These are phyloP conservation scores for Agaricus subrufescens DNA, from an alignment of 768 basidiomycete species.

Conservation along the genomic window DNA sequence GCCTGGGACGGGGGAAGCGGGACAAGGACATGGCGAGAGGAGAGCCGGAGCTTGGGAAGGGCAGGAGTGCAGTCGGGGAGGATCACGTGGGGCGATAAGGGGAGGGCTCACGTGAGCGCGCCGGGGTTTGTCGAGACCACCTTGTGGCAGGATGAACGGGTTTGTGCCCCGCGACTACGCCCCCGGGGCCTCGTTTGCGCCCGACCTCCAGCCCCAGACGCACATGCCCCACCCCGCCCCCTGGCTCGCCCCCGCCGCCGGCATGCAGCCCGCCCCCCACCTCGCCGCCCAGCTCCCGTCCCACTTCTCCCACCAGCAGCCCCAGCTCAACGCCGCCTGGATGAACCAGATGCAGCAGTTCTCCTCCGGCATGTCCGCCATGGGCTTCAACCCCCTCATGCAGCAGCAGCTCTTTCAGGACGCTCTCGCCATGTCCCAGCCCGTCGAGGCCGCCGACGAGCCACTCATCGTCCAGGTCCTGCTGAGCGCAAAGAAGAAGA, in stretches of 20 bases:
- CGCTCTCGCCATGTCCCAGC: slow-evolving; percentile 46
- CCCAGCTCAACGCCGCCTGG: slow-evolving; percentile 30
- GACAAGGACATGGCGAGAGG: slow-evolving; percentile 25
- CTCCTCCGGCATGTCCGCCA: slow-evolving; percentile 24
- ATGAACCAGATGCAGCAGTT: slow-evolving; percentile 29
- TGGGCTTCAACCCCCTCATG: slow-evolving; percentile 37
- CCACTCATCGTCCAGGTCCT: slow-evolving; percentile 49
- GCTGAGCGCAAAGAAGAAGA: slow-evolving; percentile 31
- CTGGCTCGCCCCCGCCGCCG: slow-evolving; percentile 3
- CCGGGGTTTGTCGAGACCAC: slow-evolving; percentile 8
- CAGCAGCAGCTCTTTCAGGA: slow-evolving; percentile 56
- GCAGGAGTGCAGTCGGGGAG: background rate
- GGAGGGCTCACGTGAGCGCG: slow-evolving; percentile 17
- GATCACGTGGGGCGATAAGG: background rate
- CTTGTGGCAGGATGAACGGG: slow-evolving; percentile 1
- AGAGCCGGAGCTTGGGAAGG: slow-evolving; percentile 5
- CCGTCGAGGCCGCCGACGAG: slow-evolving; percentile 55
- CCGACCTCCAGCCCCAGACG: background rate
- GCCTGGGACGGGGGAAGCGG: slow-evolving; percentile 26
- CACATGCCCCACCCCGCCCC: background rate
- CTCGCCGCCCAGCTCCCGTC: background rate
- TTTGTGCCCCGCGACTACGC: background rate
- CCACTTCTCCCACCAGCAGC: slow-evolving; percentile 24
- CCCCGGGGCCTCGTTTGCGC: background rate
- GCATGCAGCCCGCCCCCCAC: slow-evolving; percentile 1